Percentiles rank a stretch among this genome's conserved stretches.
Evolutionary conservation across 2,329 filamentous ascomycete genomes (phyloP).

Genomic region (Neonectria hederae): DNA sequence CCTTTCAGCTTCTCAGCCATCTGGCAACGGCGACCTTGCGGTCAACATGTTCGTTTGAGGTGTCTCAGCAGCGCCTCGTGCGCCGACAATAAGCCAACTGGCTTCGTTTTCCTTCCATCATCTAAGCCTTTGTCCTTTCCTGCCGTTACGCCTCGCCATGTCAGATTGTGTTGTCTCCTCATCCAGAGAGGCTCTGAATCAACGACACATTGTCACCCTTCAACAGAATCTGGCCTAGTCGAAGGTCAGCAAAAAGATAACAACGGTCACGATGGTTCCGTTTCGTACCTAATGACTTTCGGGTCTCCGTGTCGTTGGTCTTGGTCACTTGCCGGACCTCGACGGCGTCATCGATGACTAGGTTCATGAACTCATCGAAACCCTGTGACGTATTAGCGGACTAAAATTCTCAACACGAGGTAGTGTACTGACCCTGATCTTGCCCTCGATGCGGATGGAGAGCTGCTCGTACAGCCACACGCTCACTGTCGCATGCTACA

Average conservation of each 20-base stretch:
- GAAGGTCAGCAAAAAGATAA: conserved; percentile 36
- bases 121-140: conserved; percentile 14
- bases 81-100: conserved; percentile 13
- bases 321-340: conserved; percentile 90
- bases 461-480: conserved; percentile 99
- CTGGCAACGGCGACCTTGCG: conserved; percentile 14
- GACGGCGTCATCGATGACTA: conserved; percentile 94
- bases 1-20: conserved; percentile 4
- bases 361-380: conserved; percentile 99
- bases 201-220: conserved; percentile 90
- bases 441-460: conserved; percentile 92
- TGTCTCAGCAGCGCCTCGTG: conserved; percentile 11
- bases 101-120: conserved; percentile 12
- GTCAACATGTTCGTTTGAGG: conserved; percentile 15
- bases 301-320: conserved; percentile 76
- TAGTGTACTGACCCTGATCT: conserved; percentile 79
- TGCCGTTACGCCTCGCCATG: conserved; percentile 14
- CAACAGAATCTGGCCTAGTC: conserved; percentile 80
- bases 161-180: conserved; percentile 19
- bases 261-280: background rate
- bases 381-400: conserved; percentile 64
- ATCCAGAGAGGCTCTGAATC: conserved; percentile 67
- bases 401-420: background rate
- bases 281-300: conserved; percentile 78
- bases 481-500: conserved; percentile 80